Evolutionary conservation across 1,139 yeast species (phyloP).

Genomic region (Yamadazyma conglobata): DNA sequence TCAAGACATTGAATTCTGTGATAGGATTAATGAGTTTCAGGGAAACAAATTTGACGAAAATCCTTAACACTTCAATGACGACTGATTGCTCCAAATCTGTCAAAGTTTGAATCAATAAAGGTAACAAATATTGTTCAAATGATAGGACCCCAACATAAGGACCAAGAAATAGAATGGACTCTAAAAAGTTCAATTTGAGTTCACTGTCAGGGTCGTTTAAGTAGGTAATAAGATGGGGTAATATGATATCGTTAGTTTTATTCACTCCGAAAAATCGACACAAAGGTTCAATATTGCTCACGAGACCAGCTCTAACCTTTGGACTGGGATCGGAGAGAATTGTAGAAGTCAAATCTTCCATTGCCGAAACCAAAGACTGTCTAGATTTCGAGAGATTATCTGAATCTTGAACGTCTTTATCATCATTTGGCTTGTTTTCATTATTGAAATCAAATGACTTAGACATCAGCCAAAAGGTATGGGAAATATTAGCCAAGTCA

Average conservation of each 20-base stretch:
- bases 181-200: slow-evolving; percentile 66
- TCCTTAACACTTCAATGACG: slow-evolving; percentile 68
- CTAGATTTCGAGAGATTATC: slow-evolving; percentile 21
- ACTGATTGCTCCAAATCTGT: slow-evolving; percentile 83
- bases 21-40: slow-evolving; percentile 34
- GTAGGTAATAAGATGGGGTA: slow-evolving; percentile 89
- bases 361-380: slow-evolving; percentile 33
- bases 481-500: slow-evolving; percentile 58
- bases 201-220: slow-evolving; percentile 74
- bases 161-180: slow-evolving; percentile 74
- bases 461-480: slow-evolving; percentile 64
- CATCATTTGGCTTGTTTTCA: slow-evolving; percentile 1
- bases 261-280: slow-evolving; percentile 85
- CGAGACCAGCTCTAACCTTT: slow-evolving; percentile 65
- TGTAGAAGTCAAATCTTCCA: slow-evolving; percentile 63
- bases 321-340: slow-evolving; percentile 68
- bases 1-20: slow-evolving; percentile 39
- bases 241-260: slow-evolving; percentile 78
- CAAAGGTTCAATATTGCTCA: slow-evolving; percentile 66
- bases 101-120: slow-evolving; percentile 76
- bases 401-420: slow-evolving; percentile 11
- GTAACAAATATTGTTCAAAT: slow-evolving; percentile 83
- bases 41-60: slow-evolving; percentile 43
- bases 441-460: slow-evolving; percentile 39
- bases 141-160: slow-evolving; percentile 78